A percentile compares a stretch with the other conserved stretches of the same genome.
Conservation (phyloP, 352 stramenopile species). For the Globisporangium cylindrosporum region DNA sequence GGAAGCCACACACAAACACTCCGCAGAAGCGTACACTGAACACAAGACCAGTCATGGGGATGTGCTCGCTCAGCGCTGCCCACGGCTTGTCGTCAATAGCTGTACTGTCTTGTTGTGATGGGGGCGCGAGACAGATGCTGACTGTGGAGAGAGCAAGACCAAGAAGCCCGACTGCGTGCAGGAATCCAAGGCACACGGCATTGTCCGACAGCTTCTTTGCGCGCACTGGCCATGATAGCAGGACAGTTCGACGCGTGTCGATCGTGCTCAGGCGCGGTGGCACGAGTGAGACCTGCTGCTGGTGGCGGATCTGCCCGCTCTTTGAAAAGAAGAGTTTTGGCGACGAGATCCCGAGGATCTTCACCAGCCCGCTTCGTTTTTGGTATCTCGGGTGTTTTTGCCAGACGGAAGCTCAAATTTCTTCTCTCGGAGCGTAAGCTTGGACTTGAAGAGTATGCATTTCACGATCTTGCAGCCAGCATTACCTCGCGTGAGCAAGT, state of each 20-base stretch:
- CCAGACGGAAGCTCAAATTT: not conserved
- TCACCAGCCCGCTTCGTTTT: constrained; percentile 21
- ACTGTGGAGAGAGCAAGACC: constrained; percentile 17
- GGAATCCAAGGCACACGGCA: constrained; percentile 7
- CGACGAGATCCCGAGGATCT: constrained; percentile 22
- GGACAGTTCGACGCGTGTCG: constrained; percentile 15
- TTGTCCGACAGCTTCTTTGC: not conserved
- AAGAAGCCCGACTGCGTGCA: constrained; percentile 16
- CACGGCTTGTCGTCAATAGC: constrained; percentile 20
- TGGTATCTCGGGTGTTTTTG: not conserved
- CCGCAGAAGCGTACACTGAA: constrained; percentile 16
- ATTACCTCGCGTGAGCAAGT: constrained; percentile 24
- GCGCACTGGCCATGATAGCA: constrained; percentile 6
- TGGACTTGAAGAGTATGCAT: constrained; percentile 31
- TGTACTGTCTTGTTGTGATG: constrained; percentile 14
- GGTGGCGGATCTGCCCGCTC: constrained; percentile 11
- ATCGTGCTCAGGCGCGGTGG: constrained; percentile 25
- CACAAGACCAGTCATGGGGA: constrained; percentile 18
- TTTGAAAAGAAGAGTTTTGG: constrained; percentile 18
- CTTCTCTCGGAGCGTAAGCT: constrained; percentile 22
- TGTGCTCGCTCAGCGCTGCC: constrained; percentile 22
- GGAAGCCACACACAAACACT: constrained; percentile 17
- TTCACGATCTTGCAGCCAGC: constrained; percentile 29
- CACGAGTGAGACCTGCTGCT: constrained; percentile 34
- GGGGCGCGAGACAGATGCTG: constrained; percentile 14